Evolutionary conservation across 1,284 basidiomycete genomes (phyloP), one percentile per base, ranked within the genome.

Genomic region (Trichosporon faecale): DNA sequence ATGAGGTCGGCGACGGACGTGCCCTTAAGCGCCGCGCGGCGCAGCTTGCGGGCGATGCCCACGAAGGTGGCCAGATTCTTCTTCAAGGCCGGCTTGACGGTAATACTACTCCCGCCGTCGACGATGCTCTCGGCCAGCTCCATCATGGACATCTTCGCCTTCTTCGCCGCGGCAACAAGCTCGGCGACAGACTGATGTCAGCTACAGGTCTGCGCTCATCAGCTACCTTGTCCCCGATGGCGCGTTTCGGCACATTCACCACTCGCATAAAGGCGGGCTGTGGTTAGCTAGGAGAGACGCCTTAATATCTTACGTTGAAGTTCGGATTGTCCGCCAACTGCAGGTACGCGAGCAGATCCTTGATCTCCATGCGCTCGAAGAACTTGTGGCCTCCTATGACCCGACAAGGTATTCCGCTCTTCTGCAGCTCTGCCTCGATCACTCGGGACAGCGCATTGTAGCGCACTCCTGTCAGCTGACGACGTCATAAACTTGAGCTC

Each of bases 331-430:
- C 93, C 1, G 91, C 86, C 1, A 96, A 85, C 78, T 94, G 93
- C 0, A 95, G 84, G 81, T 96, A 96, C 1, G 91, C 91, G n/a
- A 96, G 84, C 25, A 95, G 76, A 79, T 95, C 93, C 84, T 94
- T 95, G 79, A 97, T 88, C 85, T 93, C 92, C 74, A 88, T 81
- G 8, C 93, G 89, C 73, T 95, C 92, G 77, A 95, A 95, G 87
- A 95, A 95, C 80, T 91, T 92, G 80, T 91, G 89, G 0, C 93
- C 93, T 16, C 89, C 91, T 9, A 96, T 86, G 66, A 96, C 87
- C 63, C 89, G 85, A 76, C 88, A 89, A 0, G 93, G 93, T 61
- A 97, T 91, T 33, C 89, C 87, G 73, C 90, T 89, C 71, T 88
- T 89, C 79, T 93, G 91, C 23, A 97, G 82, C 0, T 90, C 89